Conservation (phyloP, 345 rosid species). For the Pistacia atlantica region DNA sequence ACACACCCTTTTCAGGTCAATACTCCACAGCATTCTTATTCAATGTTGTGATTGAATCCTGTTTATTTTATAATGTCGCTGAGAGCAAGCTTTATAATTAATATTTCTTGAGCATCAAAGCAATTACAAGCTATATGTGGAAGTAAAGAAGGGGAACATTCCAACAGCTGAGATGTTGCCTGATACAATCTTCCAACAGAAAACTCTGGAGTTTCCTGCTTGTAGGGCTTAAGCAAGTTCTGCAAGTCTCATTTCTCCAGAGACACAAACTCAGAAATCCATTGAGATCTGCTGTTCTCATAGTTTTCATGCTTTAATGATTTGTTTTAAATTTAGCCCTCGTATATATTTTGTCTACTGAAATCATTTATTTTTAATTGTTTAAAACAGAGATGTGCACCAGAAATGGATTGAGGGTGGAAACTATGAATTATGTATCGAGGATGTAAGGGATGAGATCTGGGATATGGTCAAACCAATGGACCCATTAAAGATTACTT, state of each 20-base stretch:
- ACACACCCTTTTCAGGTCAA: slow-evolving; percentile 96
- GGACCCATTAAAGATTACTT: slow-evolving; percentile 72
- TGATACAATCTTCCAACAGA: slow-evolving; percentile 94
- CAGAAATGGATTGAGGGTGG: slow-evolving; percentile 99
- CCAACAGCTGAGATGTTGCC: slow-evolving; percentile 75
- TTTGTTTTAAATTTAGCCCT: slow-evolving; percentile 2
- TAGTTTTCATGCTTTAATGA: not conserved
- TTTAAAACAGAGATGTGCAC: slow-evolving; percentile 83
- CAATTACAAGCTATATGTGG: slow-evolving; percentile 34
- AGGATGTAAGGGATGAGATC: slow-evolving; percentile 95
- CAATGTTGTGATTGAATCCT: not conserved
- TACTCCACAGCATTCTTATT: not conserved
- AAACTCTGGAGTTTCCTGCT: slow-evolving; percentile 84
- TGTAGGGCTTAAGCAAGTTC: slow-evolving; percentile 58
- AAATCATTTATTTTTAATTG: not conserved
- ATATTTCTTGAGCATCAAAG: not conserved
- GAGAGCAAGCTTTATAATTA: not conserved
- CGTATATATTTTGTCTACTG: not conserved
- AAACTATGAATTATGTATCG: slow-evolving; percentile 93
- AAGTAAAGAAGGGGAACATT: slow-evolving; percentile 97
- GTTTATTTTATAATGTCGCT: slow-evolving; percentile 3
- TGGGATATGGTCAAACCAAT: slow-evolving; percentile 99
- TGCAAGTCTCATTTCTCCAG: slow-evolving; percentile 72
- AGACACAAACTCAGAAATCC: slow-evolving; percentile 37
- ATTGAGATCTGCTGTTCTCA: not conserved